Conservation (phyloP, 2,329 filamentous ascomycete genomes). For the Aspergillus fructus region DNA sequence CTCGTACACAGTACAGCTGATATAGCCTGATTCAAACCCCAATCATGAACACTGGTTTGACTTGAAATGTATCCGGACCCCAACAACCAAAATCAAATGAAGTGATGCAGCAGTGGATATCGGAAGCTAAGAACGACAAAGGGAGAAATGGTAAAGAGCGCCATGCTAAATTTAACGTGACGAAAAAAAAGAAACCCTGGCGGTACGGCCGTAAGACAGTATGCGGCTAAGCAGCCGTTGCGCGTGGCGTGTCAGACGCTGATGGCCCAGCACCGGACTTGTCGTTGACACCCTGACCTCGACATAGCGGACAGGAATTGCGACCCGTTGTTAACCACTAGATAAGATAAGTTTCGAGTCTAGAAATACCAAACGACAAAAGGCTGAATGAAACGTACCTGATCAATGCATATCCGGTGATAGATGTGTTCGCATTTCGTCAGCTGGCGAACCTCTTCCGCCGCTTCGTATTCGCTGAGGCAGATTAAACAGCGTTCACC, state of each 20-base stretch:
- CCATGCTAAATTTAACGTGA: conserved; percentile 28
- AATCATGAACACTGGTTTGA: neutral
- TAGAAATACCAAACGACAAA: neutral
- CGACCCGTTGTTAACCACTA: conserved; percentile 65
- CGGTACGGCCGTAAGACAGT: neutral
- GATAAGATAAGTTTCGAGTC: conserved; percentile 29
- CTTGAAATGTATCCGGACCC: conserved; percentile 5
- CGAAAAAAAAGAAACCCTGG: conserved; percentile 10
- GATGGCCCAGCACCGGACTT: conserved; percentile 22
- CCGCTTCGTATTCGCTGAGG: conserved; percentile 63
- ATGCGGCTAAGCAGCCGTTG: conserved; percentile 17
- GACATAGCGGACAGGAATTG: conserved; percentile 40
- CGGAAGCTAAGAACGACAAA: conserved; percentile 17
- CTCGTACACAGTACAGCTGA: neutral
- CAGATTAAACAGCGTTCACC: conserved; percentile 65
- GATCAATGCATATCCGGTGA: conserved; percentile 68
- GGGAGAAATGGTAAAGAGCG: conserved; percentile 29
- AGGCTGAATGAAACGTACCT: conserved; percentile 50
- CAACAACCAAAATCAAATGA: conserved; percentile 16
- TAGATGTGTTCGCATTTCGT: conserved; percentile 66
- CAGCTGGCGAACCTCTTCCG: conserved; percentile 61
- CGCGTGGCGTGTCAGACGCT: conserved; percentile 15
- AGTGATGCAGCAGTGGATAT: conserved; percentile 30
- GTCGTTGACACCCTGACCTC: conserved; percentile 44
- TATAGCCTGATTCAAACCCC: neutral